Evolutionary conservation across 257 asterid genomes (phyloP).

Genomic region (Gentiana dahurica): DNA sequence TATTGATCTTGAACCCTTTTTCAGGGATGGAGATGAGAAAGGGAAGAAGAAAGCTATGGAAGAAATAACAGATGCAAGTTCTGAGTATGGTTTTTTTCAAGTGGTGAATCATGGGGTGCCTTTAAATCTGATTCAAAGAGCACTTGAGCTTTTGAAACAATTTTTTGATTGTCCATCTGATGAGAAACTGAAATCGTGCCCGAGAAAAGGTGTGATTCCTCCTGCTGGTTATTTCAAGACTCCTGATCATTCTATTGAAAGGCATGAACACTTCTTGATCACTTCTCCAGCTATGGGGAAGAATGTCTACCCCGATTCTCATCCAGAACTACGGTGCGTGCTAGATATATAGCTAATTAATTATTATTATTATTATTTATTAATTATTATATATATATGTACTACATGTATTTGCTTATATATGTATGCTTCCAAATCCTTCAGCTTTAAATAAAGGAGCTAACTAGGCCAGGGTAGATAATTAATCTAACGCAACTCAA

Average conservation of each 20-base stretch:
- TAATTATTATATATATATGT: no score
- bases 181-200: constrained; percentile 22
- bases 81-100: constrained; percentile 33
- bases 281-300: constrained; percentile 22
- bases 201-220: constrained; percentile 15
- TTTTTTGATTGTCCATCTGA: constrained; percentile 26
- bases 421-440: no score
- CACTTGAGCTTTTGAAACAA: constrained; percentile 17
- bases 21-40: constrained; percentile 12
- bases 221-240: constrained; percentile 36
- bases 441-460: no score
- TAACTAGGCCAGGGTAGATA: no score
- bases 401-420: no score
- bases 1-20: constrained; percentile 33
- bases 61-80: constrained; percentile 17
- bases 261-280: constrained; percentile 37
- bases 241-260: constrained; percentile 20
- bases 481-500: no score
- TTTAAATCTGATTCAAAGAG: constrained; percentile 27
- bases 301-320: constrained; percentile 13
- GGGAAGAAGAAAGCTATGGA: constrained; percentile 19
- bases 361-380: no score
- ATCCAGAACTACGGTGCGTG: constrained; percentile 13
- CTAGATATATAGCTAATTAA: no score
- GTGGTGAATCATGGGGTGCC: constrained; percentile 32